Evolutionary conservation across 805 yeast species (phyloP), one percentile per base, ranked within the genome.

Genomic region (Priceomyces melissophilus): DNA sequence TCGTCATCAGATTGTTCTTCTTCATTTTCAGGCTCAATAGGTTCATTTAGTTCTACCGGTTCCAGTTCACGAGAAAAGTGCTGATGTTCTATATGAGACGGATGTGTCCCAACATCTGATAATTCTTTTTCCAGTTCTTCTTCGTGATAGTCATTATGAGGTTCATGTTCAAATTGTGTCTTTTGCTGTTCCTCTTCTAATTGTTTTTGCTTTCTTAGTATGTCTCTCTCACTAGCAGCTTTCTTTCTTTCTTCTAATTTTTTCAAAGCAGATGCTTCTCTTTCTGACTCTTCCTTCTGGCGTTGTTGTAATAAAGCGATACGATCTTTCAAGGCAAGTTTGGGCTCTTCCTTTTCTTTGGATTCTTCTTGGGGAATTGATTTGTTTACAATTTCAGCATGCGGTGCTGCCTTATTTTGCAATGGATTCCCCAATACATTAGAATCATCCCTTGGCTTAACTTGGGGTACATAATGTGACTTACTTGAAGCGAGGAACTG

Each of bases 301-400:
- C 82, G 81, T 54, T 87, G 78, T 58, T 90, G 96, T 38, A 91
- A 69, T 54, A 87, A 54, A 4, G 88, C 87, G 57, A 91, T 88
- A 49, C 98, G 76, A 52, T 93, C 97, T 57, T 84, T 84, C 52
- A 91, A 69, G 42, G 95, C 83, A 68, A 89, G 63, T 50, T 85
- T 81, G 7, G 96, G 96, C 27, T 74, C 78, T 26, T 74, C 83
- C 23, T 71, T 78, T 43, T 76, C 78, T 42, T 71, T 67, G 17
- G 54, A 49, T 4, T 54, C 63, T 14, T 55, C 60, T 7, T 57
- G 52, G 12, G 58, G 55, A 0, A 37, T 52, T 43, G 52, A 46
- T 43, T 52, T 54, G 41, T 46, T 59, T 42, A 47, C 67, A 15
- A 60, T 48, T 28, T 54, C 61, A 13, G 54, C 54, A 6, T 45